Conservation (phyloP, 306 rosid genomes). For the Carpinus viminea region DNA sequence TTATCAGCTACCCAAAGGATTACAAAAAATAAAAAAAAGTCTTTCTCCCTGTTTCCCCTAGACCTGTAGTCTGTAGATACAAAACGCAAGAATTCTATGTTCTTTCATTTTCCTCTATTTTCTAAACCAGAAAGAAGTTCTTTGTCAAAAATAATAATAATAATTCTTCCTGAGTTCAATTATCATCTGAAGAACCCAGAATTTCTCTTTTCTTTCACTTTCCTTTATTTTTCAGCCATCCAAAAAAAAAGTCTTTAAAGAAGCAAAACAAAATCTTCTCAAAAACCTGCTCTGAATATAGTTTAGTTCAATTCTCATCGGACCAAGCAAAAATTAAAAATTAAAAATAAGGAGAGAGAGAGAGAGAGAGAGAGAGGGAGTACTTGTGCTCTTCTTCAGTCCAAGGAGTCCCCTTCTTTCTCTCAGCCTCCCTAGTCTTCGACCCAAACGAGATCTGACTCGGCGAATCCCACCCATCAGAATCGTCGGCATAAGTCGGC, state of each 20-base stretch:
- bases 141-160: too few species aligned
- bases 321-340: neutral
- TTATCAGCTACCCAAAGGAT: neutral
- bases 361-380: neutral
- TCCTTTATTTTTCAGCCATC: too few species aligned
- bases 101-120: neutral
- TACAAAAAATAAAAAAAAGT: neutral
- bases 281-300: neutral
- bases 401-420: conserved; percentile 94
- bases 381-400: conserved; percentile 87
- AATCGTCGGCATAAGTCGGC: conserved; percentile 66
- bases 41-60: neutral
- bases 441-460: conserved; percentile 70
- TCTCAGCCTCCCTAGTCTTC: conserved; percentile 54
- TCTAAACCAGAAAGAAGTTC: too few species aligned
- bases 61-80: neutral
- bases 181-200: too few species aligned
- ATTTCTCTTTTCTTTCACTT: too few species aligned
- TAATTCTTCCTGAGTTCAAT: too few species aligned
- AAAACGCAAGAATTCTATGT: neutral
- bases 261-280: too few species aligned
- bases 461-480: conserved; percentile 55
- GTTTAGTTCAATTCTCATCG: neutral
- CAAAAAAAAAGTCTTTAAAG: too few species aligned
- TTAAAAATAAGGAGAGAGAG: neutral